Evolutionary conservation across 1,284 basidiomycete species (phyloP).

Genomic region (Cryptococcus sp.): DNA sequence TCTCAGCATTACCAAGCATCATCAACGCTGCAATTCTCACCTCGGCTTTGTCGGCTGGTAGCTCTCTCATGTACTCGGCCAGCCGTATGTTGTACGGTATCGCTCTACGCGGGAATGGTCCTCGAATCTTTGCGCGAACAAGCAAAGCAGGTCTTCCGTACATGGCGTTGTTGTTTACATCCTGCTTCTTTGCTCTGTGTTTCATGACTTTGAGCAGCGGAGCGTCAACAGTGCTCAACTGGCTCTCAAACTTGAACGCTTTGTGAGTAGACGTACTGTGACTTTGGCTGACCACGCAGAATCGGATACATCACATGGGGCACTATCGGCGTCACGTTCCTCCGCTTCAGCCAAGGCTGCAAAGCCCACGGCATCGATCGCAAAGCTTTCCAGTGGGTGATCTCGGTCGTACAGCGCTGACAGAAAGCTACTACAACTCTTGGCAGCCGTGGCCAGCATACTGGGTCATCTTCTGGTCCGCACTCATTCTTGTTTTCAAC

Average conservation of each 20-base stretch:
- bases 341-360: slow-evolving; percentile 35
- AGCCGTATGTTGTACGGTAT: slow-evolving; percentile 81
- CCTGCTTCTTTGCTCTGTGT: slow-evolving; percentile 68
- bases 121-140: slow-evolving; percentile 67
- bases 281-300: background rate
- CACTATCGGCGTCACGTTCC: slow-evolving; percentile 56
- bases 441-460: slow-evolving; percentile 32
- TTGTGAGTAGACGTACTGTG: slow-evolving; percentile 9
- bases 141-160: slow-evolving; percentile 72
- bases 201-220: slow-evolving; percentile 61
- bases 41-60: slow-evolving; percentile 83
- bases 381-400: slow-evolving; percentile 20
- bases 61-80: slow-evolving; percentile 76
- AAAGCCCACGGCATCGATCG: slow-evolving; percentile 32
- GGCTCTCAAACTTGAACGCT: slow-evolving; percentile 62
- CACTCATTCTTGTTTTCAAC: slow-evolving; percentile 30
- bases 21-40: slow-evolving; percentile 83
- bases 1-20: slow-evolving; percentile 68
- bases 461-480: slow-evolving; percentile 22
- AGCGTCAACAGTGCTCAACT: slow-evolving; percentile 67
- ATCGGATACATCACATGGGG: slow-evolving; percentile 49
- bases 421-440: slow-evolving; percentile 18
- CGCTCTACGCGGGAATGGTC: slow-evolving; percentile 72
- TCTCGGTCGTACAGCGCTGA: too few relatives aligned
- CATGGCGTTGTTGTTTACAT: slow-evolving; percentile 64